Base-by-base conservation (phyloP, 2,329 filamentous ascomycete genomes). In the Blastomyces silverae region DNA sequence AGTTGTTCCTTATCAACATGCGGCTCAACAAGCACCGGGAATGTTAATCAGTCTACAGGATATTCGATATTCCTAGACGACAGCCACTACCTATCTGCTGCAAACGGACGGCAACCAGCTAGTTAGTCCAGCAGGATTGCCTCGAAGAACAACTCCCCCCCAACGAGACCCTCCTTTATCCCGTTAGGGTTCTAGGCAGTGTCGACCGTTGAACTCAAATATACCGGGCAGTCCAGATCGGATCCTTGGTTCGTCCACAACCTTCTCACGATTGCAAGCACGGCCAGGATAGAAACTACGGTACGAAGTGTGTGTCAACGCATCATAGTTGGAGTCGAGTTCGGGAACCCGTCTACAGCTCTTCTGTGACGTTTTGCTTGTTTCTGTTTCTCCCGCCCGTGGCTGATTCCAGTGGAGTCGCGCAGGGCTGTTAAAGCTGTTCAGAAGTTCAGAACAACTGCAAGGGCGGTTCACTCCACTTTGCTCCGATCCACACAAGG, bases 151-250 rank as follows among this genome's bases (percentile, higher is more conserved):
- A 34, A n/a, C 53, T 17, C 31, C 59, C 34, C 31, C 31, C 34
- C 34, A 11, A 64, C 57, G 56, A 61, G 57, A 48, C 56, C 55
- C 48, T 39, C 57, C 60, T 58, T 64, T 65, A 44, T 62, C 17
- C 42, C 53, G 65, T 63, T 66, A 61, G 64, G 61, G 62, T 66
- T 65, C 61, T 58, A 56, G 61, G 46, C 53, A 61, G 39, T 61
- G 52, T 64, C 48, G 63, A 62, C 66, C 66, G 66, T 65, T 65
- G 63, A 67, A 67, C 64, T 66, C 61, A 66, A 67, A 67, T 65
- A 67, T 64, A 63, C n/a, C 25, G 52, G 56, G 25, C 20, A 55
- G 37, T 63, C 52, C 22, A 63, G 20, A 53, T 37, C 58, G 48
- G 31, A 64, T 66, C 59, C 61, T 61, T 67, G 66, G 64, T 65